Evolutionary conservation across 495 filamentous ascomycete genomes (phyloP), one percentile per base, ranked within the genome.

Genomic region (Xylaria acuta): DNA sequence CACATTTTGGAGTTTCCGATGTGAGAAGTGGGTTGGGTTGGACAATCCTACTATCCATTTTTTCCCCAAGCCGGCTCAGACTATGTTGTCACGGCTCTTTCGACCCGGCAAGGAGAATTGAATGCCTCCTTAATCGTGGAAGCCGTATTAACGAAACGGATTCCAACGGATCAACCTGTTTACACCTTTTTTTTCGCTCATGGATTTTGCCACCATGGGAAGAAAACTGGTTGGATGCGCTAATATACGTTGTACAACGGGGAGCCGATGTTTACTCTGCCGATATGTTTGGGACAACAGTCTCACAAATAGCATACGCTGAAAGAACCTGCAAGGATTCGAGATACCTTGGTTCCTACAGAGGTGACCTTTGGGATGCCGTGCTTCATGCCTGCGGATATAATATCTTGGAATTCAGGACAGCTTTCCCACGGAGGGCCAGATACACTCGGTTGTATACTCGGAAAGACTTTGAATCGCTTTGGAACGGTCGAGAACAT

Each of bases 351-450:
- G 58, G 58, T 0, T 60, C 58, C 7, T 60, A 60, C 16, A 60
- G 58, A 40, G 58, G 58, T 4, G 34, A 60, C 3, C 12, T 60
- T 22, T 60, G 34, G 58, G 58, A 60, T 38, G 18, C 58, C 20
- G 58, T 60, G 27, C 58, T 60, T 60, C 58, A 60, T 38, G 58
- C 58, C 34, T 60, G 58, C 18, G 34, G 20, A 18, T 60, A 36
- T 3, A 40, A 60, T 11, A 60, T 60, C 7, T 18, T 3, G 20
- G 18, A 60, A 6, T 60, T 60, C 20, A 18, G 16, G 18, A 3
- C 1, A 40, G 20, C 5, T 36, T 40, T 1, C 5, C 34, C 58
- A 22, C 58, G 34, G 3, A 40, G 0, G n/a, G 58, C 58, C 5
- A 60, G 58, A 38, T 60, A 60, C 8, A 60, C 58, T 2, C 1